These are phyloP conservation scores for Marchantia paleacea DNA, from an alignment of 225 moss, liverwort and hornwort genomes.

Conservation along the genomic window DNA sequence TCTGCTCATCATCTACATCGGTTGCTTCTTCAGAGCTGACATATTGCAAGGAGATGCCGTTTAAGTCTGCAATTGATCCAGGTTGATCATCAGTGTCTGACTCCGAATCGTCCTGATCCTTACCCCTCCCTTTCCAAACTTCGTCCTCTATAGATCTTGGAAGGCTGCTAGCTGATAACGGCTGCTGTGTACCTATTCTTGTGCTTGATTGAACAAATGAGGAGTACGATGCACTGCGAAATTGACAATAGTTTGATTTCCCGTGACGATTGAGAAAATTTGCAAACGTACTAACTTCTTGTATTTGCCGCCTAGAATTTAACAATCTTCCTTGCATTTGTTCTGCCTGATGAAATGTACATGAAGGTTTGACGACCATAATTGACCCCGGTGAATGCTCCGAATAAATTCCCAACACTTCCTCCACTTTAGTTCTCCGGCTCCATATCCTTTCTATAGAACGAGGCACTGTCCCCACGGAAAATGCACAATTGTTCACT, in stretches of 20 bases:
- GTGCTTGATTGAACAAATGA: neutral
- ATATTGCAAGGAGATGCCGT: neutral
- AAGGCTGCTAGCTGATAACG: slow-evolving; percentile 3
- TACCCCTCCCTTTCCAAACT: neutral
- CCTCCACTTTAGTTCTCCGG: neutral
- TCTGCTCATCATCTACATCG: neutral
- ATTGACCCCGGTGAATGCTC: neutral
- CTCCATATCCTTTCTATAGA: neutral
- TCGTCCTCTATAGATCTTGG: slow-evolving; percentile 11
- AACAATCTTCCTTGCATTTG: neutral
- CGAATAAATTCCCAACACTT: neutral
- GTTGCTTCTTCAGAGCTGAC: neutral
- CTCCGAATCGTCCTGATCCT: neutral
- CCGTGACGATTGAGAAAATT: neutral
- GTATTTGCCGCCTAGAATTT: neutral
- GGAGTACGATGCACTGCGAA: neutral
- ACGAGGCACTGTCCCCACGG: neutral
- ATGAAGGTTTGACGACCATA: neutral
- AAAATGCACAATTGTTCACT: neutral
- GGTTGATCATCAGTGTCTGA: neutral
- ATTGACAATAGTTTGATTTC: neutral
- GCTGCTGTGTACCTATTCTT: slow-evolving; percentile 8
- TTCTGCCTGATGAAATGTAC: neutral
- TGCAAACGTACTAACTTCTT: neutral
- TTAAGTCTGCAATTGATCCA: slow-evolving; percentile 6